These are phyloP conservation scores for Dentipellis fragilis DNA, from an alignment of 768 basidiomycete species.

Conservation along the genomic window DNA sequence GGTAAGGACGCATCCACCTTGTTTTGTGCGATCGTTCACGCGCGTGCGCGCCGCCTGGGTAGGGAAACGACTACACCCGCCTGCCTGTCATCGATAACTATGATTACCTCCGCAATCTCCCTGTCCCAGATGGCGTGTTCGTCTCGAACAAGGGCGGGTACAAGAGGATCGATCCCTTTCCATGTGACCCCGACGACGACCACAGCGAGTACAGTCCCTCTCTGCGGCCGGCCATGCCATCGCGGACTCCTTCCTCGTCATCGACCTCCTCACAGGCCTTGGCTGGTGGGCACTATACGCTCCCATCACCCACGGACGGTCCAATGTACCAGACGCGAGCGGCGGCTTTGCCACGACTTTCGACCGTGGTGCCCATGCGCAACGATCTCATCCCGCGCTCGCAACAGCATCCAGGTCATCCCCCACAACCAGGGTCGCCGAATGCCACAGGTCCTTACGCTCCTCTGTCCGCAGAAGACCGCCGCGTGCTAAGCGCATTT, in stretches of 20 bases:
- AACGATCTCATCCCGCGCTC: conserved; percentile 5
- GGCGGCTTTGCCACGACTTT: conserved; percentile 9
- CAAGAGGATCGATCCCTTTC: conserved; percentile 17
- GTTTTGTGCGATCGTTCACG: conserved; percentile 3
- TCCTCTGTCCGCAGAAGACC: conserved; percentile 25
- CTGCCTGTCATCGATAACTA: conserved; percentile 70
- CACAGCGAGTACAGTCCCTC: conserved; percentile 14
- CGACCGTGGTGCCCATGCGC: conserved; percentile 10
- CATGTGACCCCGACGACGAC: conserved; percentile 19
- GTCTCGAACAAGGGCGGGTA: conserved; percentile 47
- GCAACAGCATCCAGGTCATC: conserved; percentile 3
- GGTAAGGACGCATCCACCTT: conserved; percentile 28
- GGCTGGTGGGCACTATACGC: conserved; percentile 3
- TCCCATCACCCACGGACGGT: not conserved
- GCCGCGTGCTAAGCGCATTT: conserved; percentile 25
- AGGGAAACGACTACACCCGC: conserved; percentile 61
- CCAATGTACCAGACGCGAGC: conserved; percentile 7
- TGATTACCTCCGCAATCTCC: conserved; percentile 58
- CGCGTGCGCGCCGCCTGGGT: not conserved
- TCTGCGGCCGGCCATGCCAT: conserved; percentile 5
- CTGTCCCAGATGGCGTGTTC: conserved; percentile 64
- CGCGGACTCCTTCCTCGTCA: conserved; percentile 7
- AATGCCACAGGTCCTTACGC: conserved; percentile 15
- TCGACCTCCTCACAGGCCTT: conserved; percentile 1
- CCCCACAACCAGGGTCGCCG: conserved; percentile 6